These are phyloP conservation scores for Cenchrus americanus DNA, from an alignment of 176 grass and related monocot species.

Conservation along the genomic window DNA sequence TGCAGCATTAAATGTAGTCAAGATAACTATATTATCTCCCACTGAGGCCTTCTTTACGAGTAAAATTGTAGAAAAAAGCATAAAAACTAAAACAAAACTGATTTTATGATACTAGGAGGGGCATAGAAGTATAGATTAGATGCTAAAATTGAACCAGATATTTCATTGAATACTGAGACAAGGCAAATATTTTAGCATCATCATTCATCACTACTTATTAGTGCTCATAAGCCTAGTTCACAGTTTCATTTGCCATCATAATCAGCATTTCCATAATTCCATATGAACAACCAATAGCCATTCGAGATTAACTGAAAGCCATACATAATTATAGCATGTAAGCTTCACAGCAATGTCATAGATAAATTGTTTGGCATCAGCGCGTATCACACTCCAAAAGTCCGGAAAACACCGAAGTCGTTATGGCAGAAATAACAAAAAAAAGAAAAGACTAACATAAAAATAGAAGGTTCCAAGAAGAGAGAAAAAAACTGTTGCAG, in stretches of 20 bases:
- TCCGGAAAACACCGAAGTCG: neutral
- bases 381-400: neutral
- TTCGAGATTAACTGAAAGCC: neutral
- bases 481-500: neutral
- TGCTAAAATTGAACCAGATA: neutral
- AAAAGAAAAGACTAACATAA: neutral
- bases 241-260: neutral
- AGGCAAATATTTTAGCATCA: neutral
- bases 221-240: neutral
- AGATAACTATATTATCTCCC: constrained; percentile 70
- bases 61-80: too few relatives aligned
- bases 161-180: constrained; percentile 3
- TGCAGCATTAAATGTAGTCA: constrained; percentile 74
- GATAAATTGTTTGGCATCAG: neutral
- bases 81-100: constrained; percentile 8
- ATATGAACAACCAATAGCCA: neutral
- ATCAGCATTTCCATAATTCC: neutral
- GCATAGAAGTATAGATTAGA: neutral
- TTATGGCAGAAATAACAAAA: neutral
- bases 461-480: neutral
- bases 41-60: constrained; percentile 63
- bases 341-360: neutral
- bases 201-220: neutral
- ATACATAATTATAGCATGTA: neutral
- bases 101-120: neutral